Percentiles rank a stretch among this genome's conserved stretches.
phyloP scores from a whole-genome alignment of 257 asterid genomes.

The Ilex aquifolium region DNA sequence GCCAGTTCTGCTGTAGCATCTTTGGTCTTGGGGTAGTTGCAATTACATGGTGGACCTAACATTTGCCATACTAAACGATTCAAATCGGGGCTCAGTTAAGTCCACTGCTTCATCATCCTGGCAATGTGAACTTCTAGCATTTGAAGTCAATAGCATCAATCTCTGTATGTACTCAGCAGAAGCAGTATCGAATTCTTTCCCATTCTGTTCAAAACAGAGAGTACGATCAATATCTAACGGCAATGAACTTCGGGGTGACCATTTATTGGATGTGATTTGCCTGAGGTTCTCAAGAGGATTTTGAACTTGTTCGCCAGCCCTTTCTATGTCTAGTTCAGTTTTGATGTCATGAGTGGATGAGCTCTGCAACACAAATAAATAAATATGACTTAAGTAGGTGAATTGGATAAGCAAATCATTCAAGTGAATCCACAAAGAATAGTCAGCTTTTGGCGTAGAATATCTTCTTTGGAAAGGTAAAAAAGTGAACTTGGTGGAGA shows the following conservation, averaged over 20 bases:
- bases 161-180: conserved; percentile 30
- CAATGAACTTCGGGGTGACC: conserved; percentile 17
- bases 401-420: too few species aligned
- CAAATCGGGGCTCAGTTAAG: conserved; percentile 55
- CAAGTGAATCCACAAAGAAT: too few species aligned
- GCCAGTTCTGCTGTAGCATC: too few species aligned
- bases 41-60: too few species aligned
- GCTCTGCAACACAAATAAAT: too few species aligned
- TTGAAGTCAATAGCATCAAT: conserved; percentile 34
- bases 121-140: conserved; percentile 24
- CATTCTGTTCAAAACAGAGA: conserved; percentile 13
- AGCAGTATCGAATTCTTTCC: conserved; percentile 22
- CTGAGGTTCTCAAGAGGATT: conserved; percentile 50
- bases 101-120: conserved; percentile 68
- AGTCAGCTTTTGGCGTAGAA: too few species aligned
- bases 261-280: conserved; percentile 46
- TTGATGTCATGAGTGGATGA: neutral
- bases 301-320: conserved; percentile 8
- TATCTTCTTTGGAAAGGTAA: too few species aligned
- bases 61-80: too few species aligned
- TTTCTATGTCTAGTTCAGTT: conserved; percentile 14
- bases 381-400: too few species aligned
- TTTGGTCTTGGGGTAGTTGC: too few species aligned
- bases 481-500: too few species aligned
- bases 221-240: conserved; percentile 10